Conservation (phyloP, 2,329 filamentous ascomycete species). For the Talaromyces rugulosus region DNA sequence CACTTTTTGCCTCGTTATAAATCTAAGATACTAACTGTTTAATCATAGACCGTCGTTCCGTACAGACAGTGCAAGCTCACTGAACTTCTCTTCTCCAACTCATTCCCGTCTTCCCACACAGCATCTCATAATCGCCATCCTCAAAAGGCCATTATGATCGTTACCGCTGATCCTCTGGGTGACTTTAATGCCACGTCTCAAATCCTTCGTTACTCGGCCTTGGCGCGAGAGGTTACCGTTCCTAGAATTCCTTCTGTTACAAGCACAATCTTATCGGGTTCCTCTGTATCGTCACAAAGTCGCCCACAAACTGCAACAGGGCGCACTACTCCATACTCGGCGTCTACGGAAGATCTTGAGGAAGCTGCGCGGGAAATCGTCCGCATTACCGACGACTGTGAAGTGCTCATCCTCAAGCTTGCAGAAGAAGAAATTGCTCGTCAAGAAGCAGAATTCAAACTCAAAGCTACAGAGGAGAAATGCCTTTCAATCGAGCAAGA, state of each 20-base stretch:
- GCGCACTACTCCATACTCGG: constrained; percentile 40
- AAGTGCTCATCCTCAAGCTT: constrained; percentile 66
- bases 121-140: constrained; percentile 58
- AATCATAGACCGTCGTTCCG: constrained; percentile 63
- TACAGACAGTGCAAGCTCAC: constrained; percentile 83
- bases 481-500: constrained; percentile 75
- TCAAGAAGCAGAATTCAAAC: constrained; percentile 66
- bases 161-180: constrained; percentile 85
- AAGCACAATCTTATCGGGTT: constrained; percentile 56
- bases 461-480: constrained; percentile 59
- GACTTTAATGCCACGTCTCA: constrained; percentile 97
- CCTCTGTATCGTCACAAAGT: constrained; percentile 21
- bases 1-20: constrained; percentile 16
- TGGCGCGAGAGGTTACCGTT: constrained; percentile 89
- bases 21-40: constrained; percentile 12
- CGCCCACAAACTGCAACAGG: constrained; percentile 29
- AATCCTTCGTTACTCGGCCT: constrained; percentile 87
- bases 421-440: constrained; percentile 67
- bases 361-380: constrained; percentile 75
- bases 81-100: constrained; percentile 83
- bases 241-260: constrained; percentile 81
- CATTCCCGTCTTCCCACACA: constrained; percentile 61
- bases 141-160: constrained; percentile 91
- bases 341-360: constrained; percentile 66
- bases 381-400: constrained; percentile 72